A percentile compares a stretch with the other conserved stretches of the same genome.
Evolutionary conservation across 148 eudicot species (phyloP).

Genomic region (Rhododendron ovatum): DNA sequence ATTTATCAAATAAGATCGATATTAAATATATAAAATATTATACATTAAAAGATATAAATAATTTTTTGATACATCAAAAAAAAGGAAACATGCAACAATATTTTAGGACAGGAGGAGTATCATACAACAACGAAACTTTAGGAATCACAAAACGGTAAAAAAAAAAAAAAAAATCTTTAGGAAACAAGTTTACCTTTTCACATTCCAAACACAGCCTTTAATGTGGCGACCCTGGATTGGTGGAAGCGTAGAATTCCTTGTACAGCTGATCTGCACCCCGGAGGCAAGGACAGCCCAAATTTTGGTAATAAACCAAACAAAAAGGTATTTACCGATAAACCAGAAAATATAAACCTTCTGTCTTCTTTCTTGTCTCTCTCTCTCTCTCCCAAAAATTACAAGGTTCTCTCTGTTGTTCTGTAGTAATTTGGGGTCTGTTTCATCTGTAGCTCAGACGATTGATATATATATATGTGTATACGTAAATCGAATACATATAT

Average conservation of each 20-base stretch:
- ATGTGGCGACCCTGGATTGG: neutral
- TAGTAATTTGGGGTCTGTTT: slow-evolving; percentile 7
- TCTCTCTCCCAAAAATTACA: neutral
- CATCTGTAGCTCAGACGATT: neutral
- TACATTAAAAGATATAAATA: too few relatives aligned
- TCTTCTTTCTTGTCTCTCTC: neutral
- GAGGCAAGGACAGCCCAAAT: neutral
- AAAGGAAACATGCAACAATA: too few relatives aligned
- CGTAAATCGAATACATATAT: neutral
- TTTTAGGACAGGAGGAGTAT: too few relatives aligned
- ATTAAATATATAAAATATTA: too few relatives aligned
- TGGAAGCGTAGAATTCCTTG: too few relatives aligned
- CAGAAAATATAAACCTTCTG: neutral
- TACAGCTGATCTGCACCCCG: slow-evolving; percentile 16
- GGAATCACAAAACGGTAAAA: neutral
- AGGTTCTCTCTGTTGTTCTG: neutral
- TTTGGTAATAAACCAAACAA: neutral
- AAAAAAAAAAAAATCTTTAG: neutral
- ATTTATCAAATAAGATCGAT: too few relatives aligned
- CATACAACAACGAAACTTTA: neutral
- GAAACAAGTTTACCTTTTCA: neutral
- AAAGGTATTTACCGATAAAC: neutral
- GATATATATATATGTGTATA: neutral
- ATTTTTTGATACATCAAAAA: too few relatives aligned
- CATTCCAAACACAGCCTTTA: neutral